Evolutionary conservation across 768 basidiomycete species (phyloP).

Genomic region (Lepiota venenata): DNA sequence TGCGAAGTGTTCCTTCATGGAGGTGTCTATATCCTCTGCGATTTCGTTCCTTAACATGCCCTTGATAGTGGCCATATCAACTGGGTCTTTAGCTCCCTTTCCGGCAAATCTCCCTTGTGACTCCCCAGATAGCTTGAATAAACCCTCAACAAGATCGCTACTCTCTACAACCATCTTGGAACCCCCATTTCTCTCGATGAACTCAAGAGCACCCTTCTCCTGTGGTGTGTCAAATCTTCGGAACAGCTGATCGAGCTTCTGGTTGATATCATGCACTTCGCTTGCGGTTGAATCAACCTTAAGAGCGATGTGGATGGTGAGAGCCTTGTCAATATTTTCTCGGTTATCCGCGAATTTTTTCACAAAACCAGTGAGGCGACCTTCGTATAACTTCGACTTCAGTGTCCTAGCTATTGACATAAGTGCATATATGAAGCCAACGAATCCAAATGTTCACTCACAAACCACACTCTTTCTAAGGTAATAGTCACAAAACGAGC

Average conservation of each 20-base stretch:
- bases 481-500: constrained; percentile 43
- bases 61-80: constrained; percentile 8
- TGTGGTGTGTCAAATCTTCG: constrained; percentile 34
- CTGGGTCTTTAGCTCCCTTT: too few species aligned
- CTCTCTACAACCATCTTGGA: constrained; percentile 28
- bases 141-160: constrained; percentile 27
- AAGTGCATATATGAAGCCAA: neutral
- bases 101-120: constrained; percentile 19
- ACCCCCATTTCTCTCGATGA: constrained; percentile 38
- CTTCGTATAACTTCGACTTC: constrained; percentile 35
- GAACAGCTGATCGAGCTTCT: constrained; percentile 33
- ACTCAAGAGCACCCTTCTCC: constrained; percentile 33
- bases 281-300: constrained; percentile 32
- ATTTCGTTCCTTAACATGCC: constrained; percentile 31
- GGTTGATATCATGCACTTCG: too few species aligned
- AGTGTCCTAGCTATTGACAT: constrained; percentile 29
- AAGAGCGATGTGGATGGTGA: constrained; percentile 35
- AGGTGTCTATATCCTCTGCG: constrained; percentile 32
- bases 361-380: constrained; percentile 29
- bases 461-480: constrained; percentile 39
- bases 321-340: constrained; percentile 29
- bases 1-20: constrained; percentile 34
- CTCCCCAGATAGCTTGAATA: constrained; percentile 29
- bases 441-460: constrained; percentile 14
- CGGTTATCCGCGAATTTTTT: constrained; percentile 30